Base-by-base conservation (phyloP, 75 land plant genomes). In the Pinus tabuliformis region DNA sequence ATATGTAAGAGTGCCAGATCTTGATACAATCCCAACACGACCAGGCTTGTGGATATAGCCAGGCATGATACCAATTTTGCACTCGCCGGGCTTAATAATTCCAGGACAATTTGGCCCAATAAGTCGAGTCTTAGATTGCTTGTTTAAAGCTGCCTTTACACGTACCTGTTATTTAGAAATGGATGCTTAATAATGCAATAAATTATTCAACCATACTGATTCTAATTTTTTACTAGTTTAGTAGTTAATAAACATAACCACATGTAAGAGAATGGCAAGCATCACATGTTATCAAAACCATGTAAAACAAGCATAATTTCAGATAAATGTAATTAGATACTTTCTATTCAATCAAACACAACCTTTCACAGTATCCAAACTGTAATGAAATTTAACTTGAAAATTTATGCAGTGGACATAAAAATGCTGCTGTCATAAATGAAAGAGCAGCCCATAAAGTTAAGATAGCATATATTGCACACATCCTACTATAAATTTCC, bases 51-150 rank as follows among this genome's bases (percentile, higher is more conserved):
- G 98, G 72, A 95, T 95, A 63, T 90, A 91, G 1, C 94, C 93
- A 73, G 98, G 98, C 98, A 95, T 95, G 73, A 95, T 95, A 21
- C 98, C 98, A 62, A 95, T 93, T 79, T 95, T 95, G 78, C 98
- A 95, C 73, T 95, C 98, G 62, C 98, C 98, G 70, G 98, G 98
- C 82, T 95, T 95, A 58, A 95, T 95, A 72, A 95, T 95, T 22
- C 98, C 98, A 78, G 98, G 98, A 76, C 98, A 95, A 70, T 95
- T 95, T 80, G 98, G 98, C 28, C 98, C 98, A 75, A 95, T 95
- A 21, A 95, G 73, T 5, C 98, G 78, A 68, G 98, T 95, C 80
- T 89, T 93, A 5, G 92, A 81, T 82, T 95, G 98, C 78, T 61
- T 84, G 83, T 87, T 84, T 20, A 95, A 73, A 71, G 98, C 98